Percentiles rank a stretch among this genome's conserved stretches.
Conservation (phyloP, 1,139 yeast genomes). For the Hanseniaspora gamundiae region DNA sequence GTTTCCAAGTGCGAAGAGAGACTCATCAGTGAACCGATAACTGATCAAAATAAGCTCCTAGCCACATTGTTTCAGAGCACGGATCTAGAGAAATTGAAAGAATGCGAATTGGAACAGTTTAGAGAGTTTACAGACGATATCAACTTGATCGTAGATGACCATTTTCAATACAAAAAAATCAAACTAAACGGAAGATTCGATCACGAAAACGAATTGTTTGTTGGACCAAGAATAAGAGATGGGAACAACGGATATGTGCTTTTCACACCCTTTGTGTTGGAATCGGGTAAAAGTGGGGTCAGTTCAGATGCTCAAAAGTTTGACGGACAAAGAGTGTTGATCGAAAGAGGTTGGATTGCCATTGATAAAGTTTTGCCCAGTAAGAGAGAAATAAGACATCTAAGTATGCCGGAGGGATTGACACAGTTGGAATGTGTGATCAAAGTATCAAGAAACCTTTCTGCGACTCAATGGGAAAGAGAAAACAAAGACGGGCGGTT, state of each 20-base stretch:
- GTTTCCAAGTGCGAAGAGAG: constrained; percentile 76
- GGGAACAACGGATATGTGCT: constrained; percentile 71
- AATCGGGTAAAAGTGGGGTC: constrained; percentile 39
- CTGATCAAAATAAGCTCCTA: constrained; percentile 24
- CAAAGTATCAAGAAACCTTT: constrained; percentile 58
- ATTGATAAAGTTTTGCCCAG: constrained; percentile 60
- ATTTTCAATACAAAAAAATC: constrained; percentile 75
- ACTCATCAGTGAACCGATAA: constrained; percentile 59
- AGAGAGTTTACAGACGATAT: constrained; percentile 6
- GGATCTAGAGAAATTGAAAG: constrained; percentile 26
- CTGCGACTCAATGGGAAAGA: constrained; percentile 67
- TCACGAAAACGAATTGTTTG: constrained; percentile 78
- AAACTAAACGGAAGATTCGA: constrained; percentile 63
- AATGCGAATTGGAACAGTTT: constrained; percentile 3
- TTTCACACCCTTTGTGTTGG: constrained; percentile 70
- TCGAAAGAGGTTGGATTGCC: constrained; percentile 89
- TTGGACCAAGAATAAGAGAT: constrained; percentile 77
- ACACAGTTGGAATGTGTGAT: constrained; percentile 65
- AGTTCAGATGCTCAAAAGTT: not conserved
- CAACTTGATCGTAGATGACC: constrained; percentile 33
- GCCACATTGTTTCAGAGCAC: constrained; percentile 21
- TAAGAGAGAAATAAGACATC: constrained; percentile 47
- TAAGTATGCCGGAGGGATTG: constrained; percentile 57
- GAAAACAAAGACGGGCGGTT: constrained; percentile 47
- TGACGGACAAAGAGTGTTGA: constrained; percentile 39